phyloP scores from a whole-genome alignment of 2,329 filamentous ascomycete genomes.

The Plenodomus lindquistii region DNA sequence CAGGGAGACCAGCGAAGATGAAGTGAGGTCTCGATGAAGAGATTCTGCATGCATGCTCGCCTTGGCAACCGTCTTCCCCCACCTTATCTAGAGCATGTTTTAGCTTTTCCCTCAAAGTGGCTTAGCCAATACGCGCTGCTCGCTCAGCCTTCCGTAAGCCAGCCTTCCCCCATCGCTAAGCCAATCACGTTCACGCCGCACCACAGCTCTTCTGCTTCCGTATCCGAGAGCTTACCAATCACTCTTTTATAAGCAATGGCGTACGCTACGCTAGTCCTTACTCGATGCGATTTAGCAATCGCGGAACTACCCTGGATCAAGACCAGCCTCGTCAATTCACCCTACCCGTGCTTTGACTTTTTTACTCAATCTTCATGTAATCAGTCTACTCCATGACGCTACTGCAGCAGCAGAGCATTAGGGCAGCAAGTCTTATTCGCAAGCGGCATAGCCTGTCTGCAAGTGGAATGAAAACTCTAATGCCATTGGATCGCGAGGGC shows the following conservation, averaged over 20 bases:
- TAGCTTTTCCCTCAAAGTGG: not conserved
- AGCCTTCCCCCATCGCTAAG: not conserved
- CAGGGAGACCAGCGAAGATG: not conserved
- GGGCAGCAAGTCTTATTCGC: not conserved
- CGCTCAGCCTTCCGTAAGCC: not conserved
- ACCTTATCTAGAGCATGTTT: not conserved
- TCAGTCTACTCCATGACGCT: constrained; percentile 7
- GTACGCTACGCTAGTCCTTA: not conserved
- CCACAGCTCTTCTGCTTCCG: not conserved
- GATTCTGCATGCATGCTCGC: not conserved
- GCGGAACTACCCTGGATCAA: not conserved
- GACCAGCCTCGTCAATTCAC: no score
- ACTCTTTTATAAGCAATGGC: not conserved
- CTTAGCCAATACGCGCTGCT: not conserved
- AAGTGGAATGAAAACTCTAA: not conserved
- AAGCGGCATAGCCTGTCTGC: not conserved
- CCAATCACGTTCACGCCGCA: no score
- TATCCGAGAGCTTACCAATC: constrained; percentile 6
- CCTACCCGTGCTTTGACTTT: not conserved
- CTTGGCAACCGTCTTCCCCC: not conserved
- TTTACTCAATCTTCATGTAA: constrained; percentile 11
- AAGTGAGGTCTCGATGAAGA: not conserved
- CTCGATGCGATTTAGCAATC: not conserved
- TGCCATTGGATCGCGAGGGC: not conserved
- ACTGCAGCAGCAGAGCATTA: constrained; percentile 5